phyloP scores from a whole-genome alignment of 352 stramenopile genomes.

The Phytophthora macrochlamydospora region DNA sequence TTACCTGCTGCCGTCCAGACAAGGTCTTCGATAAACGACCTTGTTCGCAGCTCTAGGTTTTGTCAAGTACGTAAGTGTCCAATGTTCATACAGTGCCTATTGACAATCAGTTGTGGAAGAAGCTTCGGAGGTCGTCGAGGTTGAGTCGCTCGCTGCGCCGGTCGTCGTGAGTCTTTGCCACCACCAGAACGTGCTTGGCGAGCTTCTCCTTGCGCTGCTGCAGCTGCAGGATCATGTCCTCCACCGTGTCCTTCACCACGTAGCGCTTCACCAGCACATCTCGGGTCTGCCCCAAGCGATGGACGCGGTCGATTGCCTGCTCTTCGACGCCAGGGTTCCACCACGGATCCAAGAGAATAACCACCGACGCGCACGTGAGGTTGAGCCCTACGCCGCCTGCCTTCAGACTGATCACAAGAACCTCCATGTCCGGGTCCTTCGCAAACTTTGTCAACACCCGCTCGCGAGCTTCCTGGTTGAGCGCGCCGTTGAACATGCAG shows the following conservation, averaged over 20 bases:
- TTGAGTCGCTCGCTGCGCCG: slow-evolving; percentile 53
- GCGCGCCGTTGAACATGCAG: slow-evolving; percentile 75
- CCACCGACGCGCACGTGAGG: slow-evolving; percentile 86
- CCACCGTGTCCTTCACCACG: slow-evolving; percentile 87
- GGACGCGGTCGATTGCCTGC: slow-evolving; percentile 94
- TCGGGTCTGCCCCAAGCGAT: slow-evolving; percentile 86
- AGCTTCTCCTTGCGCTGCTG: slow-evolving; percentile 91
- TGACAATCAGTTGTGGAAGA: slow-evolving; percentile 46
- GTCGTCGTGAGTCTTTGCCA: slow-evolving; percentile 38
- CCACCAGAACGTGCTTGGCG: slow-evolving; percentile 83
- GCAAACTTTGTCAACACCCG: slow-evolving; percentile 74
- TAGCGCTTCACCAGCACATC: slow-evolving; percentile 91
- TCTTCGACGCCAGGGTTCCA: slow-evolving; percentile 94
- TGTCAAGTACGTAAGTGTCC: neutral
- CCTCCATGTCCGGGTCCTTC: slow-evolving; percentile 51
- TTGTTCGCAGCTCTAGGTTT: neutral
- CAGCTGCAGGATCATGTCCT: slow-evolving; percentile 91
- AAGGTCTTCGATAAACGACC: too few species aligned
- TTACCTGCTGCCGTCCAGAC: too few species aligned
- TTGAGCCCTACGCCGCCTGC: slow-evolving; percentile 92
- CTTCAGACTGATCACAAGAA: slow-evolving; percentile 90
- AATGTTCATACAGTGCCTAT: neutral
- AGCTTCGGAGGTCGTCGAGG: slow-evolving; percentile 72
- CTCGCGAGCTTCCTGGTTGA: slow-evolving; percentile 75
- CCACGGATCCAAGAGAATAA: slow-evolving; percentile 93